Base-by-base conservation (phyloP, 345 rosid species). In the Punica granatum region DNA sequence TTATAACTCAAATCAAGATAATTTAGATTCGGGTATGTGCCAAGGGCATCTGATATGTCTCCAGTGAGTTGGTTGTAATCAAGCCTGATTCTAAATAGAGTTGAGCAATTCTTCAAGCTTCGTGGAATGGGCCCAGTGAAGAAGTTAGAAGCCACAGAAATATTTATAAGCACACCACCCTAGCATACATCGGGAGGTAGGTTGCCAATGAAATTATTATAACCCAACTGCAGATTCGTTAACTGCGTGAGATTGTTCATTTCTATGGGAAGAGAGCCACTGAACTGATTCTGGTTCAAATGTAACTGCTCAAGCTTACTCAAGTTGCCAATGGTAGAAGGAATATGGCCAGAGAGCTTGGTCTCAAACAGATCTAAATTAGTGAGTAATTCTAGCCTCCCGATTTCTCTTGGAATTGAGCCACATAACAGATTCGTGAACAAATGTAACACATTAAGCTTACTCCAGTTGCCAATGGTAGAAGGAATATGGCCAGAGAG, bases 61-160 rank as follows among this genome's bases (percentile, higher is more conserved):
- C 82, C 82, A 1, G 65, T 60, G 9, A 79, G 64, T 19, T 34
- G 80, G 77, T 79, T 76, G 51, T 67, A n/a, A 0, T 73, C 62
- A 28, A 78, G 76, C 31, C 68, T 61, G 1, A 67, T 41, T 32
- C 77, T 69, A 1, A 1, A 0, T 67, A 78, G 41, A 51, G 67
- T 69, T 15, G 68, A 74, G 35, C 82, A 78, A 35, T 72, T 75
- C 70, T 48, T 66, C 32, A 73, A 32, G 64, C 69, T 68, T 3
- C 12, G 67, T 7, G 77, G 74, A 42, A 69, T 44, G 9, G 42
- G 37, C 32, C 77, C 82, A 0, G 42, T 34, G 59, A 78, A 64
- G 53, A 62, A 31, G 41, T 76, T 76, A 41, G 51, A 19, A 4
- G 6, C 1, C 0, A 21, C 61, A 0, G 23, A 15, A 1, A 75